These are phyloP conservation scores for Cercospora sp. DNA, from an alignment of 2,329 filamentous ascomycete species.

Conservation along the genomic window DNA sequence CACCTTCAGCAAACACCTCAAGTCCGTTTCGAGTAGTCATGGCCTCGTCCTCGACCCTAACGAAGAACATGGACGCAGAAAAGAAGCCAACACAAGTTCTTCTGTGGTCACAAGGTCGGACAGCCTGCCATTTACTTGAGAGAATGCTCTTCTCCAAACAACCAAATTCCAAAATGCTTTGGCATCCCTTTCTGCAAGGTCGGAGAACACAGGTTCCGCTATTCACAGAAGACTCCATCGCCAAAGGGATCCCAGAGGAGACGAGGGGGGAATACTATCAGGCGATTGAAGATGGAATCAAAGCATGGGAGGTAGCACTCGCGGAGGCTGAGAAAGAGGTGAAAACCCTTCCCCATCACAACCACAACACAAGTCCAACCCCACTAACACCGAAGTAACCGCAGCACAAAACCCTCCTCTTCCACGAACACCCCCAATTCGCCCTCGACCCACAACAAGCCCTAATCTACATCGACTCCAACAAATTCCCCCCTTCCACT, in stretches of 20 bases:
- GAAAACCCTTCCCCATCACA: not conserved
- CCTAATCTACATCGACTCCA: not conserved
- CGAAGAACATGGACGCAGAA: not conserved
- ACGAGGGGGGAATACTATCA: not conserved
- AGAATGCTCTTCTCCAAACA: not conserved
- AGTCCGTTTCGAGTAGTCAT: not conserved
- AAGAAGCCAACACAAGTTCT: not conserved
- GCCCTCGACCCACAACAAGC: conserved; percentile 2
- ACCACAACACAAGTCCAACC: not conserved
- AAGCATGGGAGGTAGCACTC: not conserved
- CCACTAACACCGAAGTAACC: not conserved
- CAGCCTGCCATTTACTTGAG: not conserved
- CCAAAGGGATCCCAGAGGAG: not conserved
- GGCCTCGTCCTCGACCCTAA: not conserved
- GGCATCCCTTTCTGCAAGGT: not conserved
- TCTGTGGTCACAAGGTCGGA: not conserved
- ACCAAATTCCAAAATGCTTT: not conserved
- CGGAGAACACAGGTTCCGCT: not conserved
- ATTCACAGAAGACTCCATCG: not conserved
- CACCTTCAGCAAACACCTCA: too few relatives aligned
- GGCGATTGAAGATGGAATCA: not conserved
- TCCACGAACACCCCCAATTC: conserved; percentile 17
- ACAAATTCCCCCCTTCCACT: not conserved
- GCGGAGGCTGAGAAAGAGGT: not conserved
- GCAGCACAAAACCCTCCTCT: conserved; percentile 9